Conservation (phyloP, 441 rosid genomes). For the Kokia cookei region DNA sequence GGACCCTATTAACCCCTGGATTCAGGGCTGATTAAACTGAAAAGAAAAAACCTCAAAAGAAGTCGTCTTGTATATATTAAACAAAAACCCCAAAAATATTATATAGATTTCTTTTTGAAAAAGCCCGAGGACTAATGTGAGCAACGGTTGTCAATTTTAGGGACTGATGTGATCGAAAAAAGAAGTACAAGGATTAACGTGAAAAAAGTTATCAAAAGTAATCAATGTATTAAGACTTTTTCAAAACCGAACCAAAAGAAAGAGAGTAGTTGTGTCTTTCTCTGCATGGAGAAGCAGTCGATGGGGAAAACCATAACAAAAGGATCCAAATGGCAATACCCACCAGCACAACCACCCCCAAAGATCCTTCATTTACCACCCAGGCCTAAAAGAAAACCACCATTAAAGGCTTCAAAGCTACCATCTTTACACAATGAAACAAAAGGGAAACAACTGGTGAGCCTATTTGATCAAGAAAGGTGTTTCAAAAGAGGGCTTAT, state of each 20-base stretch:
- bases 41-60: no score
- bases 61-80: no score
- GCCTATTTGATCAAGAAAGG: constrained; percentile 39
- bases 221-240: no score
- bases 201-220: no score
- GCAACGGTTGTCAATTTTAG: no score
- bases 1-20: no score
- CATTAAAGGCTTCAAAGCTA: constrained; percentile 1
- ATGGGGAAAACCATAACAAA: constrained; percentile 23
- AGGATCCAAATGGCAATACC: constrained; percentile 77
- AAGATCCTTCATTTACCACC: constrained; percentile 71
- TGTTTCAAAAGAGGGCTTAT: constrained; percentile 15
- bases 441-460: constrained; percentile 30
- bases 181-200: no score
- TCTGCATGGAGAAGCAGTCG: constrained; percentile 43
- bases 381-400: neutral
- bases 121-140: no score
- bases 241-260: neutral
- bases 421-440: constrained; percentile 23
- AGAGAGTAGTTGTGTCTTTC: neutral
- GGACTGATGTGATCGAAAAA: no score
- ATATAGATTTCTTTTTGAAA: no score
- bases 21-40: no score
- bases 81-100: no score
- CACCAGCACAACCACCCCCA: constrained; percentile 43